A percentile compares a stretch with the other conserved stretches of the same genome.
Evolutionary conservation across 805 yeast species (phyloP).

Genomic region (Pichia membranifaciens): DNA sequence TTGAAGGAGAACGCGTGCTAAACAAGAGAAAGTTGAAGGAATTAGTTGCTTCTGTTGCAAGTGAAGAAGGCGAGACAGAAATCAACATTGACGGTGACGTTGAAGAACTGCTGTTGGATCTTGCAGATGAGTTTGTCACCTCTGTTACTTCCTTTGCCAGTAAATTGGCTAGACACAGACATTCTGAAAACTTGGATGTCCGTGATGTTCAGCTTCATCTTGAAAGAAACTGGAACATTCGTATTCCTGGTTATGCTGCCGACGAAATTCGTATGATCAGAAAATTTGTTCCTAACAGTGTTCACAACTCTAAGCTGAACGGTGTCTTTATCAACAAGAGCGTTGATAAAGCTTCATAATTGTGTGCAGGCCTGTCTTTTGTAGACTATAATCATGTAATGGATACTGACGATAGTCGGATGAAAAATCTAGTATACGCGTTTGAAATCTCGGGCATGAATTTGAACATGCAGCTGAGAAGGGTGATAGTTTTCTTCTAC

Average conservation of each 20-base stretch:
- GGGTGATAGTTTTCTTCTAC: no score
- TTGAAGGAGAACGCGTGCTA: conserved; percentile 75
- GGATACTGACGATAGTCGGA: no score
- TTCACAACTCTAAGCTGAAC: conserved; percentile 60
- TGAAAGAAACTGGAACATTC: conserved; percentile 90
- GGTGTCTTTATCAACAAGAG: conserved; percentile 64
- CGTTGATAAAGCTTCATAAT: conserved; percentile 40
- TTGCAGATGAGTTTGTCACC: conserved; percentile 92
- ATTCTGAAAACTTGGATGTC: conserved; percentile 78
- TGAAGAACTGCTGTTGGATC: conserved; percentile 81
- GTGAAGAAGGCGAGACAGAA: conserved; percentile 88
- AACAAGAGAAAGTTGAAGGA: conserved; percentile 88
- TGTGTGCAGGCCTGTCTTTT: background rate
- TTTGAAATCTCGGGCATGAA: no score
- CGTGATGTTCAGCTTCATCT: conserved; percentile 87
- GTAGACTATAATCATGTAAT: no score
- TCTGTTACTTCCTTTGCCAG: conserved; percentile 92
- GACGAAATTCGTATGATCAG: conserved; percentile 82
- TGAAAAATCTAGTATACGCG: no score
- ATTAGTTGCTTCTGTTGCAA: conserved; percentile 73
- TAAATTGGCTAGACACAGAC: conserved; percentile 89
- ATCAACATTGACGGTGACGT: conserved; percentile 92
- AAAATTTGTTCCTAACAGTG: conserved; percentile 60
- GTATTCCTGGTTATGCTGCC: conserved; percentile 87
- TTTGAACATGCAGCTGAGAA: no score